Conservation (phyloP, 2,329 filamentous ascomycete genomes). For the Ophiocordyceps camponoti-rufipedis region DNA sequence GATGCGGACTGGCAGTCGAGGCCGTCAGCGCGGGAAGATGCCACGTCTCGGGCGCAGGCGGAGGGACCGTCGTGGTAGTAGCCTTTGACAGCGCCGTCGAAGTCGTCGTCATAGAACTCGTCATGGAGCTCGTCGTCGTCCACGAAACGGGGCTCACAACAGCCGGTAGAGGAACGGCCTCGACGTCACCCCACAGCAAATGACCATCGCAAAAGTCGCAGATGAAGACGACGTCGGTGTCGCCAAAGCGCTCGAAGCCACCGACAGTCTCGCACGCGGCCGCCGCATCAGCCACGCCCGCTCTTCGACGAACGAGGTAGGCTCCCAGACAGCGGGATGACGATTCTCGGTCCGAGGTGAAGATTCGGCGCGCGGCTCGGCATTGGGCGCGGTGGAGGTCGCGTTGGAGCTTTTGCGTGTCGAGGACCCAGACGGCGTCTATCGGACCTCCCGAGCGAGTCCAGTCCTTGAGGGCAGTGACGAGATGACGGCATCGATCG, state of each 20-base stretch:
- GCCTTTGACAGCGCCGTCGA: constrained; percentile 7
- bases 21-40: constrained; percentile 26
- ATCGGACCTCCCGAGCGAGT: constrained; percentile 33
- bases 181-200: constrained; percentile 38
- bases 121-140: constrained; percentile 6
- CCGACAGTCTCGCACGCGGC: constrained; percentile 15
- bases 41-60: constrained; percentile 22
- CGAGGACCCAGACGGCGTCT: constrained; percentile 34
- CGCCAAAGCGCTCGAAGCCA: constrained; percentile 35
- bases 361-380: constrained; percentile 36
- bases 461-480: constrained; percentile 35
- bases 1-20: constrained; percentile 25
- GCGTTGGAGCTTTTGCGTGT: constrained; percentile 28
- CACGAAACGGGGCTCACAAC: background rate
- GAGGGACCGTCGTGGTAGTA: background rate
- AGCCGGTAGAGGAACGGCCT: constrained; percentile 26
- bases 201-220: constrained; percentile 46
- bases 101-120: constrained; percentile 6
- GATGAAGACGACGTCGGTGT: constrained; percentile 35
- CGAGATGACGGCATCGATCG: constrained; percentile 26
- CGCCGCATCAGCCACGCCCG: constrained; percentile 6
- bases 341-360: constrained; percentile 28
- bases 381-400: constrained; percentile 40
- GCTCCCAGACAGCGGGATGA: constrained; percentile 35
- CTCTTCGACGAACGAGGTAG: constrained; percentile 21